Evolutionary conservation across 2,329 filamentous ascomycete genomes (phyloP), one percentile per base, ranked within the genome.

Genomic region (Neophaeococcomyces mojaviensis): DNA sequence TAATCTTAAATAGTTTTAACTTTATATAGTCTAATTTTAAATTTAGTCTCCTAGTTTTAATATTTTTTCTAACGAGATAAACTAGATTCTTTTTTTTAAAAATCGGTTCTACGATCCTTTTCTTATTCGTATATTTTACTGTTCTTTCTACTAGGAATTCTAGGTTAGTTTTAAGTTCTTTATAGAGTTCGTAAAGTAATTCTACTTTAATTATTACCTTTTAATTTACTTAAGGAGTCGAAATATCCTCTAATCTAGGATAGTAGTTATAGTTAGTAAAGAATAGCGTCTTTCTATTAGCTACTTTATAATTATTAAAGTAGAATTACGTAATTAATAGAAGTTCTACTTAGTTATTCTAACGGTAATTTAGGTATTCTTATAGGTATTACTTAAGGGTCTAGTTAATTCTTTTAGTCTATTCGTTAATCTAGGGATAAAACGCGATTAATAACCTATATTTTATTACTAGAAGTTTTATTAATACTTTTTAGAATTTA

Each of bases 1-100:
- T 38, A 36, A 50, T 50, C 26, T 19, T 44, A 41, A 43, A 50
- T 19, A 28, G 39, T 37, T 34, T 30, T 9, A 50, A 18, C 31
- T 43, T 48, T 16, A 32, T 51, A 46, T 40, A 46, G 19, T 51
- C 35, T 28, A 51, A 19, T 48, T 51, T 51, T 15, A 37, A 19
- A 30, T 15, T 45, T 38, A 36, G 46, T 51, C 41, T 3, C 26
- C 46, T 48, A 42, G 34, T 51, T 35, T 48, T 51, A 34, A 51
- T 46, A 34, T 51, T 51, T 46, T 46, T 45, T 39, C 46, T 20
- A 30, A 46, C 6, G 10, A 51, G 22, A 22, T 51, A 51, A 4
- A 48, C 37, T 24, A 35, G 15, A 15, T 48, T 22, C 24, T 37
- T 19, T 30, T 50, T 30, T 24, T 20, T 9, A 45, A 45, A 16